A percentile compares a stretch with the other conserved stretches of the same genome.
Evolutionary conservation across 169 alveolate genomes (phyloP).

Genomic region (Plasmodium cynomolgi): DNA sequence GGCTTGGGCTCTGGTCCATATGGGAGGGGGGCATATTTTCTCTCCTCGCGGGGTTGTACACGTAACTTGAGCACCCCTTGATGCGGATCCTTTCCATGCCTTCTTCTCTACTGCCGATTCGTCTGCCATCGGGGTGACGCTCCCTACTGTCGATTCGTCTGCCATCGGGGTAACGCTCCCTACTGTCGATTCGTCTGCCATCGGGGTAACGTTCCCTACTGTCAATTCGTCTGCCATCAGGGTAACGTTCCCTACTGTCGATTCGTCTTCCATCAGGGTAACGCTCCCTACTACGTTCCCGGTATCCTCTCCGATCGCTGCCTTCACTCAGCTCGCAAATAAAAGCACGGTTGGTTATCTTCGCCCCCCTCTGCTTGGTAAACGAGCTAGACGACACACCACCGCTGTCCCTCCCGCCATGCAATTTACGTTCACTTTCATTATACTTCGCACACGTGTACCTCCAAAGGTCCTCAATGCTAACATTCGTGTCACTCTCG

Average conservation of each 20-base stretch:
- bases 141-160: too few species aligned
- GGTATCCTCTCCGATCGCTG: background rate
- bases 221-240: background rate
- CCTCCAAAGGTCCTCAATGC: background rate
- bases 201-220: too few species aligned
- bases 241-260: background rate
- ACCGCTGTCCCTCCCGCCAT: background rate
- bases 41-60: background rate
- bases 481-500: conserved; percentile 7
- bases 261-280: background rate
- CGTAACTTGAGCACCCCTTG: conserved; percentile 14
- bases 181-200: background rate
- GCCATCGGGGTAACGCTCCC: background rate
- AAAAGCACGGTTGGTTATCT: background rate
- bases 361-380: background rate
- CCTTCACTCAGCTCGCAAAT: background rate
- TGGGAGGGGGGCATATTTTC: background rate
- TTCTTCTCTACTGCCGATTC: background rate
- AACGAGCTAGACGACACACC: background rate
- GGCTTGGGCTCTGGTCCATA: background rate
- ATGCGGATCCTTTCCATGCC: background rate
- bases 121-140: background rate
- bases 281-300: background rate
- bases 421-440: background rate
- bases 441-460: background rate